Base-by-base conservation (phyloP, 2,329 filamentous ascomycete genomes). In the Talaromyces rugulosus region DNA sequence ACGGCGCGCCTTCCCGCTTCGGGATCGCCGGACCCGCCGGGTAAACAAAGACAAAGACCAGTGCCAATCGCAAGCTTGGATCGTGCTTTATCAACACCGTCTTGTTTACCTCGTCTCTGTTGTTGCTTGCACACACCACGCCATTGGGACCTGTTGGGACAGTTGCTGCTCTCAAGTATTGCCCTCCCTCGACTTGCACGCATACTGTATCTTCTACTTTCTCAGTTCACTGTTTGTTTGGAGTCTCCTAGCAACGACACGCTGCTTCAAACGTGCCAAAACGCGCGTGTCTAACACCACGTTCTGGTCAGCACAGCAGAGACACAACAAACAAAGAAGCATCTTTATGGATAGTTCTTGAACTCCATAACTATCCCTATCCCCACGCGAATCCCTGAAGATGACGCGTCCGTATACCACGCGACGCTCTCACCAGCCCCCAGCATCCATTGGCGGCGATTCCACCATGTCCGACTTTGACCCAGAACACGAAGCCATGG, bases 401-500 rank as follows among this genome's bases (percentile, higher is more conserved):
- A 56, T 56, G 57, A 59, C 61, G 42, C 61, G 60, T 56, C 61
- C 61, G 30, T 56, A 62, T 23, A 18, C 55, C 34, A 53, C 50
- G 50, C 50, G 50, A 53, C 60, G 60, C 51, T 56, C 44, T 9
- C 54, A 61, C 23, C 27, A 62, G 31, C 40, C 60, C 7, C 60
- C 33, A 50, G 55, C 28, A 8, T 62, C 60, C 2, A 27, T 54
- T 47, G 61, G 44, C 51, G 50, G 50, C 18, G 56, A 59, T 50
- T 62, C 52, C 33, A 68, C 67, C 8, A 42, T 67, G 28, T 75
- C 75, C 18, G 74, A 77, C 62, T 79, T 79, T 58, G 75, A 79
- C 54, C 75, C 74, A 7, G 75, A 79, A 59, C 72, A 78, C 66
- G 77, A 79, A 66, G 76, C 75, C 33, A 66, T 78, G 40, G 71